A percentile compares a stretch with the other conserved stretches of the same genome.
phyloP scores from a whole-genome alignment of 495 filamentous ascomycete species.

The Penicillium coprophilum region DNA sequence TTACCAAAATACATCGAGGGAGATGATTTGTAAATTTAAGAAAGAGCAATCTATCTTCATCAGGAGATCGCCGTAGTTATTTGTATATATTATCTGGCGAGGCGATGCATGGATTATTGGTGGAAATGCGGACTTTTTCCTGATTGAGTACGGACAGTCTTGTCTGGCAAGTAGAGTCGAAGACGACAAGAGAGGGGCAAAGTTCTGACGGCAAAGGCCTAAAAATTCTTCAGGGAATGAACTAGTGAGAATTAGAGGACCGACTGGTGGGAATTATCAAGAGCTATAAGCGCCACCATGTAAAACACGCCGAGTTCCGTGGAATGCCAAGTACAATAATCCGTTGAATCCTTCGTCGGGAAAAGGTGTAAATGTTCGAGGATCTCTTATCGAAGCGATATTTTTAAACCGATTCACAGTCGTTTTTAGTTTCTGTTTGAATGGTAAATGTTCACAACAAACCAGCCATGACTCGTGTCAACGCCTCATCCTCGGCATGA shows the following conservation, averaged over 20 bases:
- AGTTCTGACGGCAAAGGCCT: too few relatives aligned
- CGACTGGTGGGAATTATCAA: constrained; percentile 22
- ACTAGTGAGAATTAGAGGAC: background rate
- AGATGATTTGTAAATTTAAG: background rate
- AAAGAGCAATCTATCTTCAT: background rate
- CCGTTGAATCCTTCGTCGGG: too few relatives aligned
- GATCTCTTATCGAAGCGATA: background rate
- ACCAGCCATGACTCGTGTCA: constrained; percentile 45
- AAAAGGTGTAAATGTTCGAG: background rate
- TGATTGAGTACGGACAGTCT: too few relatives aligned
- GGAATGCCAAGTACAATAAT: background rate
- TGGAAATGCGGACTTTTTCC: constrained; percentile 6
- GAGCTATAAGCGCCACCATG: constrained; percentile 4
- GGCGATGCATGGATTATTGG: constrained; percentile 2
- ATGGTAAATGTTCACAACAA: constrained; percentile 25
- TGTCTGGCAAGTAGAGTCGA: too few relatives aligned
- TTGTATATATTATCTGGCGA: background rate
- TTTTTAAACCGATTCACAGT: background rate
- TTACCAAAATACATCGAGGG: constrained; percentile 10
- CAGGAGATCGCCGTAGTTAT: background rate
- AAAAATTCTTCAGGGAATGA: background rate
- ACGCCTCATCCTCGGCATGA: constrained; percentile 42
- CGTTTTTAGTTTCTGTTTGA: background rate
- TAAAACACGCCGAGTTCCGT: background rate
- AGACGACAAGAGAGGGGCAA: background rate